Conservation (phyloP, 495 filamentous ascomycete genomes). For the Penicillium daleae region DNA sequence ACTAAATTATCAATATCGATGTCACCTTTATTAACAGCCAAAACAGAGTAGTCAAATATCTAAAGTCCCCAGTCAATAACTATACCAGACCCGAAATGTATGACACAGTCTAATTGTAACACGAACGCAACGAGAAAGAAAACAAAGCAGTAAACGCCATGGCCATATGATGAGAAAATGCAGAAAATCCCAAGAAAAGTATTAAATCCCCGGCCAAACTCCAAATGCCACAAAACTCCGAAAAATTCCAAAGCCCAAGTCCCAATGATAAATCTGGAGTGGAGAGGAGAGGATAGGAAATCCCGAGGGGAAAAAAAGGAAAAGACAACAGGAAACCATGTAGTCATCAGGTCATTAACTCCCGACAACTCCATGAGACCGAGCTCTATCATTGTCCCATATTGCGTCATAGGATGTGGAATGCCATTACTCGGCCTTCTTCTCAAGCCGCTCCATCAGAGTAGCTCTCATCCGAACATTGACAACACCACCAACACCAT, state of each 20-base stretch:
- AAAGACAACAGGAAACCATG: constrained; percentile 1
- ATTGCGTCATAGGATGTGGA: neutral
- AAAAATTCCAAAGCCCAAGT: neutral
- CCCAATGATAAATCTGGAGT: constrained; percentile 1
- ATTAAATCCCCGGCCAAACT: neutral
- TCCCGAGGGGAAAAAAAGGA: neutral
- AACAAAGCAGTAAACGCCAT: neutral
- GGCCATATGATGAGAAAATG: constrained; percentile 6
- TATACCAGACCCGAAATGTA: constrained; percentile 7
- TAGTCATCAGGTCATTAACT: constrained; percentile 10
- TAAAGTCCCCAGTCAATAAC: neutral
- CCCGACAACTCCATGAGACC: neutral
- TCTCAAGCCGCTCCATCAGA: constrained; percentile 58
- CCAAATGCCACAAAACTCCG: neutral
- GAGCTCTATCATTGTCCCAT: neutral
- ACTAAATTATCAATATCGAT: neutral
- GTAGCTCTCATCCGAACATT: constrained; percentile 72
- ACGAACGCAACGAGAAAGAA: neutral
- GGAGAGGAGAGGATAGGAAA: constrained; percentile 2
- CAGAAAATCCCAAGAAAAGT: neutral
- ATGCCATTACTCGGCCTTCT: constrained; percentile 8
- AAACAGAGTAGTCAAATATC: neutral
- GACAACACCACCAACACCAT: constrained; percentile 89
- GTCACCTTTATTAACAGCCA: neutral
- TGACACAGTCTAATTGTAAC: constrained; percentile 3